Evolutionary conservation across 352 stramenopile species (phyloP).

Genomic region (Pythium monospermum): DNA sequence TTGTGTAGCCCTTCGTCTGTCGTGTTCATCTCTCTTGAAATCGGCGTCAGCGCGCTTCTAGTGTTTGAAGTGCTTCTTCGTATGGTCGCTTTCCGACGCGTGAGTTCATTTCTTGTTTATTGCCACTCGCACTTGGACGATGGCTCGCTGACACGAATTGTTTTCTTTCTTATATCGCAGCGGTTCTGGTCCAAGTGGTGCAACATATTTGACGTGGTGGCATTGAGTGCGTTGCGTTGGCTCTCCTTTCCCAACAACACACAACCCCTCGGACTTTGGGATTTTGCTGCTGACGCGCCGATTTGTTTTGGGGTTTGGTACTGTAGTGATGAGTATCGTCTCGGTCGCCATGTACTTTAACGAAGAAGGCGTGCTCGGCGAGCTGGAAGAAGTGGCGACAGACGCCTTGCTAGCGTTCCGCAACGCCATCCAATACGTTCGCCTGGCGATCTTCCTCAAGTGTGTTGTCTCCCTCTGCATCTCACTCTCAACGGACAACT

Average conservation of each 20-base stretch:
- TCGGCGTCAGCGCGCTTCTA: constrained; percentile 63
- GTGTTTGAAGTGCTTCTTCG: constrained; percentile 77
- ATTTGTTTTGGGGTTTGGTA: not conserved
- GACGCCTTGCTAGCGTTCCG: constrained; percentile 73
- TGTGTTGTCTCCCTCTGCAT: no score
- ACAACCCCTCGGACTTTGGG: not conserved
- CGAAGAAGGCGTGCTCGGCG: constrained; percentile 69
- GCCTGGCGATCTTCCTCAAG: constrained; percentile 83
- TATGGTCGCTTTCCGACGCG: constrained; percentile 74
- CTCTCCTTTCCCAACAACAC: not conserved
- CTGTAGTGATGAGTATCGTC: constrained; percentile 68
- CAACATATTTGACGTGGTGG: constrained; percentile 83
- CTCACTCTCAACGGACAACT: not conserved
- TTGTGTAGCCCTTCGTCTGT: constrained; percentile 50
- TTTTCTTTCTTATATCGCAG: constrained; percentile 17
- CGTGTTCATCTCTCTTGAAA: constrained; percentile 79
- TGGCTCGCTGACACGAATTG: not conserved
- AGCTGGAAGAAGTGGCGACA: constrained; percentile 78
- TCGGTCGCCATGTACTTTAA: constrained; percentile 84
- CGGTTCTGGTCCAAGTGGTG: constrained; percentile 82
- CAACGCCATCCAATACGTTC: constrained; percentile 77
- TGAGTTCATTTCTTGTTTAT: constrained; percentile 23
- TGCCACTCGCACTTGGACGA: not conserved
- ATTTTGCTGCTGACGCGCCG: not conserved
- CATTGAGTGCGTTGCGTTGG: constrained; percentile 33